Percentiles rank a stretch among this genome's conserved stretches.
These are phyloP conservation scores for Pisolithus sp. DNA, from an alignment of 768 basidiomycete genomes.

Conservation along the genomic window DNA sequence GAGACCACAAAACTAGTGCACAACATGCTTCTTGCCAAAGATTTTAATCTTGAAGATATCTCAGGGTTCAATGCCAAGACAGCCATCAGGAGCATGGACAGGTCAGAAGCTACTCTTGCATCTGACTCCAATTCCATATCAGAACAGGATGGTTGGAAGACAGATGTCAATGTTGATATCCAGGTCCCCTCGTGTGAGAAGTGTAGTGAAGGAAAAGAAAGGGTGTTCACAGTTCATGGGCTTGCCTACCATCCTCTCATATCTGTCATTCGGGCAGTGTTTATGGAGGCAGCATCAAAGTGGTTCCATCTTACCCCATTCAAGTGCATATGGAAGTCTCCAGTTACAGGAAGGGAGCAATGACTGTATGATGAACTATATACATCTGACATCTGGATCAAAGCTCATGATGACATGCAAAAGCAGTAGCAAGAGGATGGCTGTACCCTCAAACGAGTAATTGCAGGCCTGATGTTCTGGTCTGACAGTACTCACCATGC, in stretches of 20 bases:
- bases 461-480: slow-evolving; percentile 15
- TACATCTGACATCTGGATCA: slow-evolving; percentile 17
- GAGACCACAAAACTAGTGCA: slow-evolving; percentile 5
- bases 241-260: slow-evolving; percentile 20
- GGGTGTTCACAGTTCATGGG: slow-evolving; percentile 20
- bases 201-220: slow-evolving; percentile 5
- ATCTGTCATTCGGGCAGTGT: slow-evolving; percentile 5
- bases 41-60: slow-evolving; percentile 10
- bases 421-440: slow-evolving; percentile 8
- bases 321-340: slow-evolving; percentile 15
- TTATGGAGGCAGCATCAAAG: slow-evolving; percentile 4
- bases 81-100: slow-evolving; percentile 6
- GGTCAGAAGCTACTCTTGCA: too few species aligned
- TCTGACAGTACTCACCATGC: slow-evolving; percentile 14
- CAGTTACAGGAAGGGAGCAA: slow-evolving; percentile 3
- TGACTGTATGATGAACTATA: slow-evolving; percentile 20
- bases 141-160: slow-evolving; percentile 1
- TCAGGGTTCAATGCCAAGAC: slow-evolving; percentile 10
- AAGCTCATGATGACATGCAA: slow-evolving; percentile 18
- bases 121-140: too few species aligned
- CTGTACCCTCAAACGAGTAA: slow-evolving; percentile 6
- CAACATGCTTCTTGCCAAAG: not conserved
- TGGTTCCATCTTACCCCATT: slow-evolving; percentile 23
- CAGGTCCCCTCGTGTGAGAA: not conserved
- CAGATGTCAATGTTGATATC: not conserved